Evolutionary conservation across 306 rosid species (phyloP).

Genomic region (Rosa chinensis): DNA sequence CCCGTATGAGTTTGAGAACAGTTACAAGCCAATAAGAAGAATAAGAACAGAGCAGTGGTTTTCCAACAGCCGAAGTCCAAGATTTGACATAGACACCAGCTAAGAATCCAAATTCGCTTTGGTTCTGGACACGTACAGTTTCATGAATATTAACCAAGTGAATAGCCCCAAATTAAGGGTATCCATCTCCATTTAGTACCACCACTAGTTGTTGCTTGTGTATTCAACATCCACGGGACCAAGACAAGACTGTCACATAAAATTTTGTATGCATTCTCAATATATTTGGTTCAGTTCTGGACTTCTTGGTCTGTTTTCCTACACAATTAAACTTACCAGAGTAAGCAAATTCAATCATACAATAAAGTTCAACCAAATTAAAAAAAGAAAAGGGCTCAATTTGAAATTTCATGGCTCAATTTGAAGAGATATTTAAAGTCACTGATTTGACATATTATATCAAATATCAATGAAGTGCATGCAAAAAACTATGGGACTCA

Average conservation of each 20-base stretch:
- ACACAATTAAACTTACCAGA: background rate
- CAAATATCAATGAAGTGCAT: too few relatives aligned
- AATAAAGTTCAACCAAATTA: too few relatives aligned
- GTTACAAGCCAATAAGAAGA: background rate
- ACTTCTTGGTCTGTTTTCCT: too few relatives aligned
- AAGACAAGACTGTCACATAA: background rate
- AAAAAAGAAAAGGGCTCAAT: too few relatives aligned
- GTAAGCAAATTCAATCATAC: background rate
- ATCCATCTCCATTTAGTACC: background rate
- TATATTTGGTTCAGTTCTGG: background rate
- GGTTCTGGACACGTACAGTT: background rate
- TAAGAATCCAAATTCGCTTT: background rate
- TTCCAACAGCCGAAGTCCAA: constrained; percentile 28
- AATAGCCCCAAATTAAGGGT: too few relatives aligned
- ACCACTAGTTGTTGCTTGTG: background rate
- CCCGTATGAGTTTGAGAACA: too few relatives aligned
- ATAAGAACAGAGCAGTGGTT: background rate
- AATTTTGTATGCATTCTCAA: background rate
- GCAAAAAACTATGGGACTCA: too few relatives aligned
- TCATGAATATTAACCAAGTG: background rate
- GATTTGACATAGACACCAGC: background rate
- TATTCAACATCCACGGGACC: background rate
- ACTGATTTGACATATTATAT: too few relatives aligned
- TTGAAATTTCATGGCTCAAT: too few relatives aligned
- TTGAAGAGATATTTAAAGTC: too few relatives aligned